phyloP scores from a whole-genome alignment of 2,329 filamentous ascomycete genomes.

The Paecilomyces formosus region DNA sequence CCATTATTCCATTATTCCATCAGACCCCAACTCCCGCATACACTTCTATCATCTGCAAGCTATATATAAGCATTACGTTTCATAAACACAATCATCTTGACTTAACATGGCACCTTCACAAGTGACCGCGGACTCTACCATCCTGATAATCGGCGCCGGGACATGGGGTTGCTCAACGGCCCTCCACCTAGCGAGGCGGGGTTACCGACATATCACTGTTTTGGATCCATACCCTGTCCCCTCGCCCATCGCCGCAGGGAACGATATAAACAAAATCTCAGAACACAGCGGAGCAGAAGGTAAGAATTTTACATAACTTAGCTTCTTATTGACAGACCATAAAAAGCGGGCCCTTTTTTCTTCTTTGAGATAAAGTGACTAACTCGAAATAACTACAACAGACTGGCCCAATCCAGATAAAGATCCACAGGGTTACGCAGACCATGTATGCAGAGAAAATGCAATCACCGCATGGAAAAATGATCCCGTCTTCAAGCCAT shows the following conservation, averaged over 20 bases:
- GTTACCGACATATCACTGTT: slow-evolving; percentile 43
- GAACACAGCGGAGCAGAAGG: slow-evolving; percentile 12
- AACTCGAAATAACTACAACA: slow-evolving; percentile 2
- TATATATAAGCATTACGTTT: neutral
- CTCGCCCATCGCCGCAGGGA: slow-evolving; percentile 42
- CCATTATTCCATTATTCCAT: too few species aligned
- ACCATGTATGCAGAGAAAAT: slow-evolving; percentile 16
- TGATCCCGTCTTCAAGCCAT: slow-evolving; percentile 38
- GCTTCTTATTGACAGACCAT: too few species aligned
- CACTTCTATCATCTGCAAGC: too few species aligned
- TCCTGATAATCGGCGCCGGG: slow-evolving; percentile 32
- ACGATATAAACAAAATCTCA: slow-evolving; percentile 45
- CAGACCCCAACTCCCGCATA: too few species aligned
- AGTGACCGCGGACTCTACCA: neutral
- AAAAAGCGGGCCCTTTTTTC: too few species aligned
- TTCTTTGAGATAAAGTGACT: too few species aligned
- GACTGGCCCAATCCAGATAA: slow-evolving; percentile 4
- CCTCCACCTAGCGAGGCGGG: slow-evolving; percentile 43
- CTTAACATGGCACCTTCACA: slow-evolving; percentile 2
- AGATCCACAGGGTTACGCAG: slow-evolving; percentile 13
- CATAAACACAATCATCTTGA: neutral
- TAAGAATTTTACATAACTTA: neutral
- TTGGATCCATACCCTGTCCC: slow-evolving; percentile 42
- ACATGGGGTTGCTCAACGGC: slow-evolving; percentile 48
- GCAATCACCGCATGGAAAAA: slow-evolving; percentile 35